These are phyloP conservation scores for Leishmania arabica DNA, from an alignment of 208 protist species.

Conservation along the genomic window DNA sequence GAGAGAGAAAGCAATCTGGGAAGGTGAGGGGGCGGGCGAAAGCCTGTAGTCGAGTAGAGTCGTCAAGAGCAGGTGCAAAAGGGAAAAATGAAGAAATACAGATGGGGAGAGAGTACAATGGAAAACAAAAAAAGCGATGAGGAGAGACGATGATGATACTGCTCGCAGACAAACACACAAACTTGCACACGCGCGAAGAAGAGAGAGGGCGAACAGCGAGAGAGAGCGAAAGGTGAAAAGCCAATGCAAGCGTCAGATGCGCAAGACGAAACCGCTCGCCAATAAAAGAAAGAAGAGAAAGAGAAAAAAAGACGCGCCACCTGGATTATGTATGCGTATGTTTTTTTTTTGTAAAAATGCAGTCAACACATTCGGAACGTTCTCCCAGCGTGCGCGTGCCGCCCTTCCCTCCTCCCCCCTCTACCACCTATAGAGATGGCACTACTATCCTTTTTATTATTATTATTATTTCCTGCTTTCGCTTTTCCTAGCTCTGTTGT, in stretches of 20 bases:
- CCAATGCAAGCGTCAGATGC: background rate
- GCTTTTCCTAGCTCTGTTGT: background rate
- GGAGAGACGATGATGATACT: background rate
- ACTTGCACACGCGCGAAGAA: background rate
- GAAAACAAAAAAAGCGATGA: conserved; percentile 8
- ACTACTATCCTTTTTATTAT: background rate
- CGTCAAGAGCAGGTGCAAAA: background rate
- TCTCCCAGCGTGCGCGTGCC: background rate
- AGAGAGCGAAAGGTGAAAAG: background rate
- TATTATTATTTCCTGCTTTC: background rate
- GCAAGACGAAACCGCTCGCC: background rate
- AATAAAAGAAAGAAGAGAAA: background rate
- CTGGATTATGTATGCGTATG: background rate
- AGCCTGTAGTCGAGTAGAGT: background rate
- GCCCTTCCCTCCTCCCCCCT: background rate
- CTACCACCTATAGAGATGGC: background rate
- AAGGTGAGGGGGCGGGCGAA: background rate
- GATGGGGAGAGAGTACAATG: background rate
- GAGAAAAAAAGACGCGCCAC: background rate
- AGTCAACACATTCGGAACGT: background rate
- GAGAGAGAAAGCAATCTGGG: background rate
- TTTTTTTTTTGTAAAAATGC: background rate
- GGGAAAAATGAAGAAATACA: background rate
- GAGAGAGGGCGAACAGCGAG: background rate
- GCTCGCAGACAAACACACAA: background rate